Percentiles rank a stretch among this genome's conserved stretches.
These are phyloP conservation scores for Nakaseomyces sp. DNA, from an alignment of 1,139 yeast species.

Conservation along the genomic window DNA sequence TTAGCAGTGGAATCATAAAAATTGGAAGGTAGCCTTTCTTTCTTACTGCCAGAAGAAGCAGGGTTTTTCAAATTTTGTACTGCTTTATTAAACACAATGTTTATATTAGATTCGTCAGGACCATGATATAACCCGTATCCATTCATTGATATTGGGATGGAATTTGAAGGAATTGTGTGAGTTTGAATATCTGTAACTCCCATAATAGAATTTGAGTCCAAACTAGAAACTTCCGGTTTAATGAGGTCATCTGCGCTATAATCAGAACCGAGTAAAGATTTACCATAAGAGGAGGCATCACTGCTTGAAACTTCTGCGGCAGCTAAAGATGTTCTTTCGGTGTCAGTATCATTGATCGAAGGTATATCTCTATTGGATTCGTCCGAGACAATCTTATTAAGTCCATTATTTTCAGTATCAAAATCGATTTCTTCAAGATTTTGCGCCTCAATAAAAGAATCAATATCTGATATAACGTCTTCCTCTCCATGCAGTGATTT, in stretches of 20 bases:
- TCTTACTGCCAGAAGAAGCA: conserved; percentile 4
- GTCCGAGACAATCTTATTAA: conserved; percentile 7
- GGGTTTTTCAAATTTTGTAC: conserved; percentile 15
- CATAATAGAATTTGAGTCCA: conserved; percentile 14
- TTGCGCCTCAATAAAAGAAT: conserved; percentile 27
- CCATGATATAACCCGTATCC: conserved; percentile 24
- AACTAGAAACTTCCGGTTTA: conserved; percentile 18
- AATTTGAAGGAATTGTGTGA: conserved; percentile 17
- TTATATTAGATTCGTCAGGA: conserved; percentile 22
- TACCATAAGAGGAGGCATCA: conserved; percentile 33
- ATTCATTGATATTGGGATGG: conserved; percentile 23
- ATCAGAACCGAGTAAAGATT: conserved; percentile 34
- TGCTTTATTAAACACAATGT: conserved; percentile 22
- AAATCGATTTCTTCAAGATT: conserved; percentile 23
- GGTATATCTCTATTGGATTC: conserved; percentile 8
- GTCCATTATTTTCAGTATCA: conserved; percentile 13
- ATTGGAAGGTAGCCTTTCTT: neutral
- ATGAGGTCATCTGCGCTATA: conserved; percentile 29
- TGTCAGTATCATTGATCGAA: conserved; percentile 8
- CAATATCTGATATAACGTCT: conserved; percentile 26
- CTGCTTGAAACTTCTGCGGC: conserved; percentile 25
- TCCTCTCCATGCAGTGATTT: conserved; percentile 10
- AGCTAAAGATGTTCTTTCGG: conserved; percentile 9
- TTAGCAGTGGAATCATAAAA: neutral
- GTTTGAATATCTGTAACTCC: conserved; percentile 17